A percentile compares a stretch with the other conserved stretches of the same genome.
Evolutionary conservation across 177 flowering plant species (phyloP).

Genomic region (Vitis hybrid): DNA sequence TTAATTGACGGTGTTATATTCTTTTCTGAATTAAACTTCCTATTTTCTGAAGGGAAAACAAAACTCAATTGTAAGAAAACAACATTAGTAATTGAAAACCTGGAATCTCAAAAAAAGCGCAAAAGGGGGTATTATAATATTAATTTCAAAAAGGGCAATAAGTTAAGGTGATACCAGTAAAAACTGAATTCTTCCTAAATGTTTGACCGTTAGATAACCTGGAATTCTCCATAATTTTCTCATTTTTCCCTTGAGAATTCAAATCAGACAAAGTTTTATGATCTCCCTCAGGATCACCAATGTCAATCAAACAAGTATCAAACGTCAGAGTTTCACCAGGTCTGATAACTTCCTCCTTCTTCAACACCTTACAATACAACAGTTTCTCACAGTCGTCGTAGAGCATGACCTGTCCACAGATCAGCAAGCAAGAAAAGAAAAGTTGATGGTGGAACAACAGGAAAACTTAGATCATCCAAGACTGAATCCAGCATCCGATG

Average conservation of each 20-base stretch:
- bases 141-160: not conserved
- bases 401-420: slow-evolving; percentile 51
- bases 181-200: slow-evolving; percentile 15
- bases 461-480: not conserved
- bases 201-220: slow-evolving; percentile 14
- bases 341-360: slow-evolving; percentile 54
- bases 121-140: not conserved
- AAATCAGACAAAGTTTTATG: slow-evolving; percentile 22
- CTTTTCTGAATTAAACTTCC: slow-evolving; percentile 20
- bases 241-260: slow-evolving; percentile 23
- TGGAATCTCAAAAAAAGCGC: not conserved
- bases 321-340: slow-evolving; percentile 65
- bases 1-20: slow-evolving; percentile 15
- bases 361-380: slow-evolving; percentile 61
- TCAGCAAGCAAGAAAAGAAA: not conserved
- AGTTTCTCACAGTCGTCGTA: slow-evolving; percentile 70
- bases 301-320: slow-evolving; percentile 59
- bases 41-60: slow-evolving; percentile 14
- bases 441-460: not conserved
- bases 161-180: slow-evolving; percentile 17
- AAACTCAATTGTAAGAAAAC: not conserved
- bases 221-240: slow-evolving; percentile 13
- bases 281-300: slow-evolving; percentile 54
- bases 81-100: not conserved
- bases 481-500: too few species aligned